Evolutionary conservation across 176 grass and related monocot genomes (phyloP), one percentile per base, ranked within the genome.

Genomic region (Cenchrus fungigraminus): DNA sequence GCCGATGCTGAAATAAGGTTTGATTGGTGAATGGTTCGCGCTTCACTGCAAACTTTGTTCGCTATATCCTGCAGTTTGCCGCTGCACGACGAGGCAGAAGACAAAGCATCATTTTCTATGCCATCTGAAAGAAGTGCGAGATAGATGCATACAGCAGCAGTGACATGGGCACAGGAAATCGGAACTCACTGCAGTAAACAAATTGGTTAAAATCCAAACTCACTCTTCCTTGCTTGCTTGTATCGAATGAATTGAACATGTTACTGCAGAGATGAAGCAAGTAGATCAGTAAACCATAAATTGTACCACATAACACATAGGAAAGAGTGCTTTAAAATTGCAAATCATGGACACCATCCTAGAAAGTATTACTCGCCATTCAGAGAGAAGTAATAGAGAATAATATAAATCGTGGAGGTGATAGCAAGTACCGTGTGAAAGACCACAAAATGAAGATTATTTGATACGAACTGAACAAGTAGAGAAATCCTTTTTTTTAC

Each of bases 201-300:
- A 97, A 97, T 74, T 97, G 91, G 76, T 97, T 94, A 79, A 97
- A 97, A 90, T 97, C 94, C 65, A 97, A 57, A 25, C 85, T 92
- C 49, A 97, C 89, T 88, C 92, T 87, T 83, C 91, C 94, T 86
- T 92, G 91, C 81, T 97, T 92, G 50, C 68, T 87, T 84, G 87
- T 92, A 76, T 94, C 91, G 12, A 97, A 97, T 28, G 94, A 94
- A 84, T 86, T 88, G 79, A 92, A 97, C 82, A 94, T 77, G 64
- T 94, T 97, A 11, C 94, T 97, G 55, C 55, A 91, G 71, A 82
- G 56, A 66, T 12, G 47, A 73, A 32, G 12, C 57, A 72, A 80
- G 20, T 50, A 16, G 12, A 75, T 16, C 71, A 73, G 9, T 63
- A 10, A 60, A 40, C 14, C 9, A 54, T 31, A 45, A 80, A n/a